Conservation (phyloP, 1,284 basidiomycete species). For the Apiotrichum domesticum region DNA sequence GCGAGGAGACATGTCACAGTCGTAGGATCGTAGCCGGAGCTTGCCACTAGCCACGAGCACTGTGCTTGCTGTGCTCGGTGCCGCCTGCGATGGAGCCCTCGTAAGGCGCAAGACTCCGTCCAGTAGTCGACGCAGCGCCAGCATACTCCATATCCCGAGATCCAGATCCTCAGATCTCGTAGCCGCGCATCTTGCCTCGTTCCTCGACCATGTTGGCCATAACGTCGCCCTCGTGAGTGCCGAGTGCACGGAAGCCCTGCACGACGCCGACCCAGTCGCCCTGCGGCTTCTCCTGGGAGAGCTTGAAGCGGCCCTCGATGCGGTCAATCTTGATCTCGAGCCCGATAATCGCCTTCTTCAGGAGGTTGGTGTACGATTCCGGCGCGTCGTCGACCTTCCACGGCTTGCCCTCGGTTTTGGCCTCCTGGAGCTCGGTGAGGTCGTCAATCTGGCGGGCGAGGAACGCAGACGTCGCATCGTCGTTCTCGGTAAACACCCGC, state of each 20-base stretch:
- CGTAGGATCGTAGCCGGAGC: too few relatives aligned
- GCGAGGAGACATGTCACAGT: too few relatives aligned
- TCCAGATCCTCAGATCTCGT: background rate
- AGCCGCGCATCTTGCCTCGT: slow-evolving; percentile 15
- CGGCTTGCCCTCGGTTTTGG: slow-evolving; percentile 8
- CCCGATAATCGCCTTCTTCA: slow-evolving; percentile 48
- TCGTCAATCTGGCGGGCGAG: slow-evolving; percentile 36
- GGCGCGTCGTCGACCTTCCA: slow-evolving; percentile 48
- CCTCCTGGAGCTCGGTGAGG: slow-evolving; percentile 31
- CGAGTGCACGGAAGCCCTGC: slow-evolving; percentile 35
- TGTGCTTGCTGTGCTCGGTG: too few relatives aligned
- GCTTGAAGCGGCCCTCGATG: slow-evolving; percentile 48
- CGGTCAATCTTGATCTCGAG: slow-evolving; percentile 44
- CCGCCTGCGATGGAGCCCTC: too few relatives aligned
- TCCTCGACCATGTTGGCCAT: slow-evolving; percentile 39
- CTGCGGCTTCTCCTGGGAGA: slow-evolving; percentile 43
- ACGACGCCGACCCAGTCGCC: slow-evolving; percentile 46
- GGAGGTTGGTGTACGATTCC: slow-evolving; percentile 37
- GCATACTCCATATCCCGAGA: background rate
- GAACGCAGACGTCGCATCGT: slow-evolving; percentile 22
- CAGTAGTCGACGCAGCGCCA: too few relatives aligned
- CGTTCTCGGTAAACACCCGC: slow-evolving; percentile 22
- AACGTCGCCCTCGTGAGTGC: slow-evolving; percentile 25
- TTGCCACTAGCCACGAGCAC: too few relatives aligned
- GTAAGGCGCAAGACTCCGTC: too few relatives aligned